phyloP scores from a whole-genome alignment of 306 rosid species.

The Dalbergia cochinchinensis region DNA sequence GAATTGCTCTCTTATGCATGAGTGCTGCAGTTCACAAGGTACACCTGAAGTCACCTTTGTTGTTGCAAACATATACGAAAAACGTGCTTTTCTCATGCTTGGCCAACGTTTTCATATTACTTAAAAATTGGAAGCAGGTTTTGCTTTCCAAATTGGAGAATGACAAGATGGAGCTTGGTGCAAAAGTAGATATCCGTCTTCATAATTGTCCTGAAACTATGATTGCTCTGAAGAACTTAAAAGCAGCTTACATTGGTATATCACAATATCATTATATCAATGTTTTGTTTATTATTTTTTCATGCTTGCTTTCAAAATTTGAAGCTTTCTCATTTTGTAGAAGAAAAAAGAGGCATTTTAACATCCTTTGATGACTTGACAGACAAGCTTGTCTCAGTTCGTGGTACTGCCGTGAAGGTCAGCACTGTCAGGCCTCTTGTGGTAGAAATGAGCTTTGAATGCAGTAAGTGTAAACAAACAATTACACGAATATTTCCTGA shows the following conservation, averaged over 20 bases:
- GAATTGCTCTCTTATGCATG: slow-evolving; percentile 74
- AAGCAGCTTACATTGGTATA: slow-evolving; percentile 92
- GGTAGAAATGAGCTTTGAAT: slow-evolving; percentile 79
- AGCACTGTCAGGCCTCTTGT: slow-evolving; percentile 84
- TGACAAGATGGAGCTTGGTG: slow-evolving; percentile 52
- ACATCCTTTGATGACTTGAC: slow-evolving; percentile 44
- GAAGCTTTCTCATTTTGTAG: slow-evolving; percentile 12
- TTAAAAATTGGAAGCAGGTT: slow-evolving; percentile 60
- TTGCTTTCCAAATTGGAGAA: slow-evolving; percentile 58
- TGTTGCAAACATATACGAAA: background rate
- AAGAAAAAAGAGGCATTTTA: slow-evolving; percentile 31
- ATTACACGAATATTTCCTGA: slow-evolving; percentile 77
- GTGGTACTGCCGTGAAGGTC: slow-evolving; percentile 89
- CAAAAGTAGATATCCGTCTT: slow-evolving; percentile 72
- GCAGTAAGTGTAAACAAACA: slow-evolving; percentile 78
- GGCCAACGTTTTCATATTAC: slow-evolving; percentile 27
- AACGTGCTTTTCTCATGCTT: slow-evolving; percentile 32
- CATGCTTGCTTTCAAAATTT: slow-evolving; percentile 6
- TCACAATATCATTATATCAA: background rate
- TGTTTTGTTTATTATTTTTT: background rate
- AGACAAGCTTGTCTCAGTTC: slow-evolving; percentile 94
- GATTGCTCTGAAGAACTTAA: slow-evolving; percentile 89
- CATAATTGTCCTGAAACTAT: slow-evolving; percentile 82
- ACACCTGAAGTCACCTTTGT: slow-evolving; percentile 15
- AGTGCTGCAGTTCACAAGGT: slow-evolving; percentile 86